Evolutionary conservation across 352 stramenopile genomes (phyloP).

Genomic region (Elongisporangium prolatum): DNA sequence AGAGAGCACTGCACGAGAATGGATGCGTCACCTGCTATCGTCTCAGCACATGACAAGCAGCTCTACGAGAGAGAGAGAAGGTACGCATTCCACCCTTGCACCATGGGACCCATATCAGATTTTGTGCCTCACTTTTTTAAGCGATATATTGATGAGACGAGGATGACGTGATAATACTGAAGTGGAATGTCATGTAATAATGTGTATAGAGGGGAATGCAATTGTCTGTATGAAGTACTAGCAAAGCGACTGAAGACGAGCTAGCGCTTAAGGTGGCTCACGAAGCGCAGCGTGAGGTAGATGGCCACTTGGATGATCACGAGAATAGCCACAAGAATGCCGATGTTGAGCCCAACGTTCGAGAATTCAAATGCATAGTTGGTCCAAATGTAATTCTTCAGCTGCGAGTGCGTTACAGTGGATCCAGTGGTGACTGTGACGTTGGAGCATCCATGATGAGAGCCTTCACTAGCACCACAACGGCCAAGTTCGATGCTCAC

Average conservation of each 20-base stretch:
- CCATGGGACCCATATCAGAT: too few relatives aligned
- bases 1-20: background rate
- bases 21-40: background rate
- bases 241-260: too few relatives aligned
- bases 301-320: constrained; percentile 25
- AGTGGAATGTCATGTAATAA: background rate
- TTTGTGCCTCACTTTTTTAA: too few relatives aligned
- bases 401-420: background rate
- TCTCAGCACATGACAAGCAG: too few relatives aligned
- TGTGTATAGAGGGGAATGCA: background rate
- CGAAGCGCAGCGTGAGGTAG: constrained; percentile 43
- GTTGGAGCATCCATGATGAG: constrained; percentile 25
- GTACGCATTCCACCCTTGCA: too few relatives aligned
- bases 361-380: constrained; percentile 24
- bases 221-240: too few relatives aligned
- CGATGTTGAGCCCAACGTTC: constrained; percentile 19
- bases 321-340: constrained; percentile 22
- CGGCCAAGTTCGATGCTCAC: constrained; percentile 19
- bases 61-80: too few relatives aligned
- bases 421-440: constrained; percentile 12
- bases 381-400: constrained; percentile 10
- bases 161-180: too few relatives aligned
- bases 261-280: constrained; percentile 52
- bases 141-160: background rate
- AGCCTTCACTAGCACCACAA: background rate